These are phyloP conservation scores for Rhodotorula sp. DNA, from an alignment of 1,284 basidiomycete species.

Conservation along the genomic window DNA sequence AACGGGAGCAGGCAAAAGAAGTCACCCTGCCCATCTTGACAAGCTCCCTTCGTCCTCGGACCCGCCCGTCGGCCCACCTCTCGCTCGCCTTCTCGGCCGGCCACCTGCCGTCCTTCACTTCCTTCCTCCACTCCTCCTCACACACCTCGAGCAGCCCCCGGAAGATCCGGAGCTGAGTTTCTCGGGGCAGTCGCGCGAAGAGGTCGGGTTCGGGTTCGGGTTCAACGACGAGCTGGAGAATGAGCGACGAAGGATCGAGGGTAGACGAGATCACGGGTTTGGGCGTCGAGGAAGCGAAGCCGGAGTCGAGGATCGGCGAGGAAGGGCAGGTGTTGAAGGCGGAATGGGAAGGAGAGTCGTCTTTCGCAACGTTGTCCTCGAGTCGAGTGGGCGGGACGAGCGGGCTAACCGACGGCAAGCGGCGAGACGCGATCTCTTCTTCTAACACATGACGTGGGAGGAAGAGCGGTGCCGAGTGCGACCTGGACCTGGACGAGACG, in stretches of 20 bases:
- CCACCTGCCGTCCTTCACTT: slow-evolving; percentile 18
- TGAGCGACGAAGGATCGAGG: background rate
- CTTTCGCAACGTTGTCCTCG: background rate
- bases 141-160: slow-evolving; percentile 51
- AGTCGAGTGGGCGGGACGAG: no score
- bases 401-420: background rate
- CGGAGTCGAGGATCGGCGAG: slow-evolving; percentile 3
- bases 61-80: slow-evolving; percentile 27
- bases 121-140: slow-evolving; percentile 47
- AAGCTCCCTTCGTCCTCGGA: slow-evolving; percentile 56
- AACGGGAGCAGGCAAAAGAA: slow-evolving; percentile 25
- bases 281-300: background rate
- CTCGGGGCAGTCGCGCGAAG: slow-evolving; percentile 63
- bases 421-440: background rate
- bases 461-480: slow-evolving; percentile 12
- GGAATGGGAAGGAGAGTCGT: background rate
- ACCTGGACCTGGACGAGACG: background rate
- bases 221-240: background rate
- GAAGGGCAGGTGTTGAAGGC: background rate
- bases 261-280: background rate
- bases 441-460: background rate
- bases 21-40: slow-evolving; percentile 68
- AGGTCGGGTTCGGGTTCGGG: background rate
- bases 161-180: slow-evolving; percentile 69
- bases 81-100: slow-evolving; percentile 3